A percentile compares a stretch with the other conserved stretches of the same genome.
Conservation (phyloP, 495 filamentous ascomycete genomes). For the Aspergillus wentii region DNA sequence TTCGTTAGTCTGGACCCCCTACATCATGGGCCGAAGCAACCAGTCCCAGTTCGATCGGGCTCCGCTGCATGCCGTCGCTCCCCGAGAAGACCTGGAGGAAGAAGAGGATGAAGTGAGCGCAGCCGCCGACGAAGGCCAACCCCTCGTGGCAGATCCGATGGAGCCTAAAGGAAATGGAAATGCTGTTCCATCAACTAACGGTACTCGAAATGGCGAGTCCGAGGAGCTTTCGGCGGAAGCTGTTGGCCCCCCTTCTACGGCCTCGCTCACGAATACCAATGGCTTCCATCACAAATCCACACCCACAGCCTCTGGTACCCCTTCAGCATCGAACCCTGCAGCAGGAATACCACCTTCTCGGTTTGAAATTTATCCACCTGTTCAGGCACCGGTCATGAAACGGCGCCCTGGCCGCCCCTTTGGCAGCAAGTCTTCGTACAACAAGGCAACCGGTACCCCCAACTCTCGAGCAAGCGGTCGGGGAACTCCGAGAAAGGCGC, state of each 20-base stretch:
- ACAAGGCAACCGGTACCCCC: conserved; percentile 21
- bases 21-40: conserved; percentile 86
- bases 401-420: conserved; percentile 46
- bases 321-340: conserved; percentile 22
- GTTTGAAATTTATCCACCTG: conserved; percentile 81
- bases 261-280: conserved; percentile 25
- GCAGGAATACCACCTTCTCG: conserved; percentile 65
- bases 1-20: conserved; percentile 91
- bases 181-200: conserved; percentile 18
- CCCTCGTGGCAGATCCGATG: conserved; percentile 4
- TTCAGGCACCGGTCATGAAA: conserved; percentile 50
- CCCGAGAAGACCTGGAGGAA: conserved; percentile 64
- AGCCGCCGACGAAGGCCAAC: conserved; percentile 29
- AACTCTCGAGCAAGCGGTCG: conserved; percentile 31
- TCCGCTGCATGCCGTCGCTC: conserved; percentile 82
- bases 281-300: conserved; percentile 22
- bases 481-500: conserved; percentile 31
- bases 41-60: conserved; percentile 80
- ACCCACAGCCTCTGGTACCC: conserved; percentile 6
- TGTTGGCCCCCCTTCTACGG: conserved; percentile 37
- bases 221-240: conserved; percentile 17
- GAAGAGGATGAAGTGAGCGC: conserved; percentile 52
- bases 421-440: conserved; percentile 17
- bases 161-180: conserved; percentile 10
- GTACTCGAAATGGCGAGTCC: conserved; percentile 4